Conservation (phyloP, 1,284 basidiomycete genomes). For the Dichomitus squalens region DNA sequence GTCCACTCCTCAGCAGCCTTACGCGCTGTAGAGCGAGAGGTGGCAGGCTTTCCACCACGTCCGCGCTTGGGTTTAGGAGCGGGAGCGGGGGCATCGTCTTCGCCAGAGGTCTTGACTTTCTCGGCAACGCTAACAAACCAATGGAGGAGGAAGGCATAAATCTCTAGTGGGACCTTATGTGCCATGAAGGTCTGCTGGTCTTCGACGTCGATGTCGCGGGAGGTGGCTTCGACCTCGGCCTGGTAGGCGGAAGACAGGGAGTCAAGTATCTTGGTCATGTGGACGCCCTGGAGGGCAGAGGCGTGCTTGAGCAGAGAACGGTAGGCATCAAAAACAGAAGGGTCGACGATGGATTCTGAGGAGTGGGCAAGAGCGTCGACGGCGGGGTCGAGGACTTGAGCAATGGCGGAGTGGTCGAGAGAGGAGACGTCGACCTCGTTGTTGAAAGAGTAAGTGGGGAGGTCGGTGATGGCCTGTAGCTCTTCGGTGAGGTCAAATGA, state of each 20-base stretch:
- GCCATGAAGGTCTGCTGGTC: conserved; percentile 70
- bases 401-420: conserved; percentile 45
- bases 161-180: conserved; percentile 80
- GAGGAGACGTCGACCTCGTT: conserved; percentile 64
- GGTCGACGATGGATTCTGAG: conserved; percentile 67
- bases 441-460: conserved; percentile 59
- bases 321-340: conserved; percentile 77
- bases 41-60: conserved; percentile 59
- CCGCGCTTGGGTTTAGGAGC: conserved; percentile 54
- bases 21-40: conserved; percentile 41
- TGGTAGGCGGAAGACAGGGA: conserved; percentile 73
- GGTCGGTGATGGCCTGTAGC: conserved; percentile 63
- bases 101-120: conserved; percentile 62
- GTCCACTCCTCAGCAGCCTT: conserved; percentile 62
- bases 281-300: conserved; percentile 54
- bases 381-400: conserved; percentile 60
- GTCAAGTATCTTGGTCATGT: conserved; percentile 81
- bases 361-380: conserved; percentile 76
- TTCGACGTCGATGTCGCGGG: conserved; percentile 66
- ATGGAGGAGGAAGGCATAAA: conserved; percentile 85
- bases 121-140: conserved; percentile 86
- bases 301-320: conserved; percentile 77
- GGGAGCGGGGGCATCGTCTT: conserved; percentile 49
- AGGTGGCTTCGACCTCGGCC: conserved; percentile 68
- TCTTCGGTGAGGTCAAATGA: conserved; percentile 79